phyloP scores from a whole-genome alignment of 179 eudicot species.

The Carnegiea gigantea region DNA sequence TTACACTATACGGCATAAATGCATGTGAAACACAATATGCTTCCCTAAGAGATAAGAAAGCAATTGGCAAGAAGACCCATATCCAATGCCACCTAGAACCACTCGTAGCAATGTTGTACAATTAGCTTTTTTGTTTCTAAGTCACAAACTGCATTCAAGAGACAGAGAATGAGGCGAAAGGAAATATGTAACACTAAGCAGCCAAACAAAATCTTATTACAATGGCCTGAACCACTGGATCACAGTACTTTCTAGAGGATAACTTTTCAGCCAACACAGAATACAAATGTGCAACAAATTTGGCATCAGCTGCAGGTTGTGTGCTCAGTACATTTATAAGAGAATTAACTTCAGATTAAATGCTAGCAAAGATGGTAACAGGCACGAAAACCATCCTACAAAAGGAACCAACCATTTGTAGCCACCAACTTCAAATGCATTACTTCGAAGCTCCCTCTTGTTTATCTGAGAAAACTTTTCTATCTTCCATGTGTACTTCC shows the following conservation, averaged over 20 bases:
- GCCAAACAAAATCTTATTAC: neutral
- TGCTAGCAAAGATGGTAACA: neutral
- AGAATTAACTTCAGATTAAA: neutral
- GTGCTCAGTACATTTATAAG: neutral
- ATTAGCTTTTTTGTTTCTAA: neutral
- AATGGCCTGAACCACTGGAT: neutral
- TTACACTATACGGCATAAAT: neutral
- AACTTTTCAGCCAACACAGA: neutral
- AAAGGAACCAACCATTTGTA: slow-evolving; percentile 63
- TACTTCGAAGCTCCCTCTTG: slow-evolving; percentile 94
- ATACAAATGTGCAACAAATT: neutral
- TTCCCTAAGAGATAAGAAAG: neutral
- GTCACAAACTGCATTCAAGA: neutral
- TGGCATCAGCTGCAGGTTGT: neutral
- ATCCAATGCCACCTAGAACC: neutral
- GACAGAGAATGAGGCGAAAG: neutral
- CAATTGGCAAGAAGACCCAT: neutral
- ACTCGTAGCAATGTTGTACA: neutral
- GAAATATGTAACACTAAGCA: neutral
- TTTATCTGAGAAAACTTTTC: slow-evolving; percentile 82
- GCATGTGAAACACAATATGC: neutral
- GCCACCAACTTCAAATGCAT: slow-evolving; percentile 87
- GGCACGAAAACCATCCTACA: slow-evolving; percentile 5
- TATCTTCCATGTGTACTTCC: slow-evolving; percentile 89
- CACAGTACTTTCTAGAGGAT: neutral